Evolutionary conservation across 73 alveolate genomes (phyloP).

Genomic region (Tetrahymena thermophila): DNA sequence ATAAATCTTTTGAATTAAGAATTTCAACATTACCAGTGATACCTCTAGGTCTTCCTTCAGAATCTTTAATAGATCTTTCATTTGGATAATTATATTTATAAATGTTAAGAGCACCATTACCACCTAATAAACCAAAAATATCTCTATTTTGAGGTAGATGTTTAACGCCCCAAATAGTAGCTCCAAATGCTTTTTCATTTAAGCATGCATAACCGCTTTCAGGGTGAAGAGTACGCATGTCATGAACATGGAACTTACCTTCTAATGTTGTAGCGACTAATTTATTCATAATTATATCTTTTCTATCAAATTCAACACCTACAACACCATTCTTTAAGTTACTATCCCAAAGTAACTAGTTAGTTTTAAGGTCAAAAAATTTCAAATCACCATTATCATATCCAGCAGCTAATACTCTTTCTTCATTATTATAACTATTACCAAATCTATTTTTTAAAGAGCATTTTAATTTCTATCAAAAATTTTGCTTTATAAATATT

Average conservation of each 20-base stretch:
- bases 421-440: constrained; percentile 80
- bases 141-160: constrained; percentile 98
- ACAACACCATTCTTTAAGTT: constrained; percentile 96
- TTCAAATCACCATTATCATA: constrained; percentile 99
- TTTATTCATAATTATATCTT: constrained; percentile 94
- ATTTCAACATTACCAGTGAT: constrained; percentile 93
- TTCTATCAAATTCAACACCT: constrained; percentile 95
- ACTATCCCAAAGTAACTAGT: constrained; percentile 93
- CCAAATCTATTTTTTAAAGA: constrained; percentile 52
- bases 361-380: constrained; percentile 93
- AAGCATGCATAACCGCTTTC: constrained; percentile 94
- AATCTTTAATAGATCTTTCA: constrained; percentile 90
- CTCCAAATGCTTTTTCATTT: constrained; percentile 93
- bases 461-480: constrained; percentile 24
- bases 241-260: constrained; percentile 92
- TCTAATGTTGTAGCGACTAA: constrained; percentile 87
- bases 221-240: constrained; percentile 89
- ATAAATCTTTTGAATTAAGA: constrained; percentile 87
- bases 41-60: constrained; percentile 91
- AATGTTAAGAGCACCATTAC: constrained; percentile 90
- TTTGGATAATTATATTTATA: constrained; percentile 96
- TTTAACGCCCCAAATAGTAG: constrained; percentile 97
- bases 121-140: constrained; percentile 89
- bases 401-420: constrained; percentile 90
- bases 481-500: neutral